These are phyloP conservation scores for Abortiporus biennis DNA, from an alignment of 1,284 basidiomycete genomes.

Conservation along the genomic window DNA sequence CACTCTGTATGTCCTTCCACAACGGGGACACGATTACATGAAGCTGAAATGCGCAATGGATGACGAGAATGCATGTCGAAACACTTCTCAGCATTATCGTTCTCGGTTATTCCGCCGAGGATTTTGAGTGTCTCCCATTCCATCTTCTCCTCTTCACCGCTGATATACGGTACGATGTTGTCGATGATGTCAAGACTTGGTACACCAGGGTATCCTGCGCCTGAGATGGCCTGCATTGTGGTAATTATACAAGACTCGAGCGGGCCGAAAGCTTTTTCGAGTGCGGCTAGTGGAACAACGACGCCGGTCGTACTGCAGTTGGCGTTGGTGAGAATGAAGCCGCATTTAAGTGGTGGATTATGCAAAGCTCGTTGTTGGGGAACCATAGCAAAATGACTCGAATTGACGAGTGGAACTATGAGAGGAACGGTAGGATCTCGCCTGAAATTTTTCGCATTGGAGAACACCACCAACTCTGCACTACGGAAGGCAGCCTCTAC, in stretches of 20 bases:
- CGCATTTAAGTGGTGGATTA: slow-evolving; percentile 69
- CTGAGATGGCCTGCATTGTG: slow-evolving; percentile 97
- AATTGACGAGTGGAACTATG: slow-evolving; percentile 95
- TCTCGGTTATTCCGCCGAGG: slow-evolving; percentile 71
- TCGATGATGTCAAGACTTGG: slow-evolving; percentile 90
- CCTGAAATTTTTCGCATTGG: slow-evolving; percentile 97
- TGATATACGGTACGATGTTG: slow-evolving; percentile 94
- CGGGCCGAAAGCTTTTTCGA: slow-evolving; percentile 91
- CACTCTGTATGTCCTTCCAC: slow-evolving; percentile 93
- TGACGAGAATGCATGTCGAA: slow-evolving; percentile 86
- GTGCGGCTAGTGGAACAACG: slow-evolving; percentile 88
- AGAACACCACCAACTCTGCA: slow-evolving; percentile 92
- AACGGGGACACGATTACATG: slow-evolving; percentile 48
- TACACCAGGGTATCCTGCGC: slow-evolving; percentile 95
- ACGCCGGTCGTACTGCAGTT: slow-evolving; percentile 97
- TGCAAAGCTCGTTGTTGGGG: slow-evolving; percentile 74
- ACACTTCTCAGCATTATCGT: slow-evolving; percentile 44
- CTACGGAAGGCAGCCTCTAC: slow-evolving; percentile 83
- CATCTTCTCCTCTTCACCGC: slow-evolving; percentile 97
- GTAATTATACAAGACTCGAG: slow-evolving; percentile 88
- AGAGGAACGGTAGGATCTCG: slow-evolving; percentile 94
- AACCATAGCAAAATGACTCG: slow-evolving; percentile 82
- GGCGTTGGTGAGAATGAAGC: slow-evolving; percentile 98
- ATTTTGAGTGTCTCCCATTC: slow-evolving; percentile 99
- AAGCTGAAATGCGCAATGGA: slow-evolving; percentile 84